Conservation (phyloP, 208 protist genomes). For the Sergeia podlipaevii region DNA sequence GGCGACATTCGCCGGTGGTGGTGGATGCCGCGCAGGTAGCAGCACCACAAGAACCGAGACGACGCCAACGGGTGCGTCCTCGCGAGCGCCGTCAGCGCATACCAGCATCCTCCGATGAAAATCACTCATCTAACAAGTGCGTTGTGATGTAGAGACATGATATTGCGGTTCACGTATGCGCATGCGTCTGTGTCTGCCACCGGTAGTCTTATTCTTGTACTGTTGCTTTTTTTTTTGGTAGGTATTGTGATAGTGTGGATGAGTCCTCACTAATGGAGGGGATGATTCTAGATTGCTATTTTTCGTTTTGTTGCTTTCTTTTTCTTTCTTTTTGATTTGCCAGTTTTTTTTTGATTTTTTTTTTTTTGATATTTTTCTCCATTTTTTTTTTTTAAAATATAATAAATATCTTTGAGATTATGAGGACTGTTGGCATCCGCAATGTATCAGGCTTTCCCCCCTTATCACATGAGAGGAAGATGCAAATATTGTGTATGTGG, state of each 20-base stretch:
- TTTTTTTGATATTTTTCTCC: constrained; percentile 13
- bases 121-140: too few species aligned
- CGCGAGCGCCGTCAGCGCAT: not conserved
- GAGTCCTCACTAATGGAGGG: too few species aligned
- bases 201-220: not conserved
- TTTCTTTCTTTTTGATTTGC: constrained; percentile 11
- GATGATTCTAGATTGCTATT: constrained; percentile 2
- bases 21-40: too few species aligned
- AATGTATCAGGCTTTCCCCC: not conserved
- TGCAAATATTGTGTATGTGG: constrained; percentile 9
- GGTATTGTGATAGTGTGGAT: not conserved
- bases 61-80: not conserved
- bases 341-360: constrained; percentile 11
- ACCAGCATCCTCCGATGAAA: too few species aligned
- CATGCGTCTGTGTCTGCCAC: not conserved
- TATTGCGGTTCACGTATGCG: not conserved
- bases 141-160: not conserved
- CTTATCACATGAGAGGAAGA: not conserved
- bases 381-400: constrained; percentile 2
- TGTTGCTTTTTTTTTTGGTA: constrained; percentile 12
- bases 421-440: too few species aligned
- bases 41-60: not conserved
- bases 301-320: constrained; percentile 4
- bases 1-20: too few species aligned
- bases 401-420: not conserved